Evolutionary conservation across 2,329 filamentous ascomycete species (phyloP).

Genomic region (Cladosporium sp.): DNA sequence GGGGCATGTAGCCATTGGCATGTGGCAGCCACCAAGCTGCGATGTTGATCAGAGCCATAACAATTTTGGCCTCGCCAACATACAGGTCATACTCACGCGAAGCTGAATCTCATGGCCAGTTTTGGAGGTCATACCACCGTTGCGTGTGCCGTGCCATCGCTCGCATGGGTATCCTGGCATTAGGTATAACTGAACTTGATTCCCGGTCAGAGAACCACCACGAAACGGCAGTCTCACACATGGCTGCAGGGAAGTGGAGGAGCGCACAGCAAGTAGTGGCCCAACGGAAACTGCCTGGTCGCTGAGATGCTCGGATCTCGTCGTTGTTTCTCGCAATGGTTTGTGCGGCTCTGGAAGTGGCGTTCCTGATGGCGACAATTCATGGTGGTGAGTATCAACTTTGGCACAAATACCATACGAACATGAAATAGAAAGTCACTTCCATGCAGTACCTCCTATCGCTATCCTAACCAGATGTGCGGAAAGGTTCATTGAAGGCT

Average conservation of each 20-base stretch:
- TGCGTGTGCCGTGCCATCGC: not conserved
- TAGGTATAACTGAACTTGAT: not conserved
- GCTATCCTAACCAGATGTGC: too few relatives aligned
- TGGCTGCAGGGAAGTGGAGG: not conserved
- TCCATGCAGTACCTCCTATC: too few relatives aligned
- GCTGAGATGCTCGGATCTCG: not conserved
- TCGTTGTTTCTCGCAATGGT: not conserved
- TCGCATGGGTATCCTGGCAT: not conserved
- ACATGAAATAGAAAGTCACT: not conserved
- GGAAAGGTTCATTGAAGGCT: too few relatives aligned
- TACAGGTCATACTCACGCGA: not conserved
- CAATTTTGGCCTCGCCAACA: not conserved
- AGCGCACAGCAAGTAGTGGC: not conserved
- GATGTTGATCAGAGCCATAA: not conserved
- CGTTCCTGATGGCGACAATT: not conserved
- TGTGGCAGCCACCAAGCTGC: not conserved
- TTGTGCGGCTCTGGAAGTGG: not conserved
- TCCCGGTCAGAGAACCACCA: not conserved
- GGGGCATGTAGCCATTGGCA: not conserved
- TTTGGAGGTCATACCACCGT: not conserved
- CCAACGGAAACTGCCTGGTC: not conserved
- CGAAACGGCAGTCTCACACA: not conserved
- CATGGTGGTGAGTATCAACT: not conserved
- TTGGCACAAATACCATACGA: not conserved
- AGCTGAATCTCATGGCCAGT: not conserved